These are phyloP conservation scores for Dendrothele bispora DNA, from an alignment of 768 basidiomycete genomes.

Conservation along the genomic window DNA sequence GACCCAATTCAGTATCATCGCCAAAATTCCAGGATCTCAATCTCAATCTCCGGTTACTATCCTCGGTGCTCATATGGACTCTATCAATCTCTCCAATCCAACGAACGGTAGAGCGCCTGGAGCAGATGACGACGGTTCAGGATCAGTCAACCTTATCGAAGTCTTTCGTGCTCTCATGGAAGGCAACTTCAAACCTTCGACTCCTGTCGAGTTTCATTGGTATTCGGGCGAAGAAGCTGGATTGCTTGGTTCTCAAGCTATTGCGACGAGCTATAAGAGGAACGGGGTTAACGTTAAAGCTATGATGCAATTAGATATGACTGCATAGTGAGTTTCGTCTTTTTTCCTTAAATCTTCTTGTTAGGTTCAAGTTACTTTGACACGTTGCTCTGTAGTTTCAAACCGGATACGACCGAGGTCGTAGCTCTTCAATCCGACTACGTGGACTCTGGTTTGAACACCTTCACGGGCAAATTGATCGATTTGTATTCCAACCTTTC, in stretches of 20 bases:
- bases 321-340: constrained; percentile 30
- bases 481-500: constrained; percentile 35
- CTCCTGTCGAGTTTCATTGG: constrained; percentile 51
- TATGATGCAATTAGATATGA: constrained; percentile 46
- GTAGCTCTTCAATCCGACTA: constrained; percentile 29
- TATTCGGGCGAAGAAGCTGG: constrained; percentile 52
- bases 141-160: constrained; percentile 46
- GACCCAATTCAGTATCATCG: constrained; percentile 20
- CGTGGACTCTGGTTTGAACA: neutral
- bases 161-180: constrained; percentile 41
- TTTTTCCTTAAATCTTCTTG: neutral
- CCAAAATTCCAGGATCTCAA: constrained; percentile 16
- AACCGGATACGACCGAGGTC: constrained; percentile 38
- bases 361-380: too few relatives aligned
- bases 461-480: constrained; percentile 21
- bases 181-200: constrained; percentile 38
- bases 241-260: constrained; percentile 44
- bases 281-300: constrained; percentile 40
- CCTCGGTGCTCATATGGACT: constrained; percentile 29
- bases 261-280: constrained; percentile 46
- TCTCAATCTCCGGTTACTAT: constrained; percentile 20
- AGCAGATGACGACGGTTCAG: constrained; percentile 40
- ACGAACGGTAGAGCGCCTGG: constrained; percentile 31
- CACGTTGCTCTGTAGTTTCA: constrained; percentile 41
- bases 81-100: constrained; percentile 24